These are phyloP conservation scores for Raddia guianensis DNA, from an alignment of 176 grass and related monocot species.

Conservation along the genomic window DNA sequence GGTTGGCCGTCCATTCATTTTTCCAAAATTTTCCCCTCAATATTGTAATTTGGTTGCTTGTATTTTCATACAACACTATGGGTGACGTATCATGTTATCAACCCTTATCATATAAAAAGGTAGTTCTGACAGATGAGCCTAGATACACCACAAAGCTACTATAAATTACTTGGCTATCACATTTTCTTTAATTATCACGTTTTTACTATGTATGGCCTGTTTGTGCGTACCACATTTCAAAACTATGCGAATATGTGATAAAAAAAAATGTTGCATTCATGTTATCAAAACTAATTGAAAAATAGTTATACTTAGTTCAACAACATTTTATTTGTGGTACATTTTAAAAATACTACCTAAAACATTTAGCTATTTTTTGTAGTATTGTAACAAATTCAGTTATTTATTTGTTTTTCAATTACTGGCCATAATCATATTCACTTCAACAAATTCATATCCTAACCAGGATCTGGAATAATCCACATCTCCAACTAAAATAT, in stretches of 20 bases:
- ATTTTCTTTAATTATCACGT: neutral
- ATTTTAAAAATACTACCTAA: slow-evolving; percentile 24
- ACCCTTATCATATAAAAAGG: neutral
- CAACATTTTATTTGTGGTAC: neutral
- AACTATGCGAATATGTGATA: neutral
- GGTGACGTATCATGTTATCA: neutral
- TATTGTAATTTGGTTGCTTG: neutral
- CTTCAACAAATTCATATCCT: neutral
- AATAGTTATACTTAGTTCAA: neutral
- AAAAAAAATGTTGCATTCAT: neutral
- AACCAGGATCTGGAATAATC: slow-evolving; percentile 4
- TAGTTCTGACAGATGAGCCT: neutral
- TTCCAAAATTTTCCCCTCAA: neutral
- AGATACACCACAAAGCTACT: neutral
- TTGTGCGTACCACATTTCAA: neutral
- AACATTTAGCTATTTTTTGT: neutral
- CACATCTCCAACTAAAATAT: slow-evolving; percentile 26
- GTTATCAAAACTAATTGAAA: neutral
- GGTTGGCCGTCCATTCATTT: neutral
- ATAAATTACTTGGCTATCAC: neutral
- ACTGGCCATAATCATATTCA: neutral
- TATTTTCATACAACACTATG: neutral
- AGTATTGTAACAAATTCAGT: slow-evolving; percentile 8
- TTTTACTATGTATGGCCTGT: neutral
- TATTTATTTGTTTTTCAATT: neutral